A percentile compares a stretch with the other conserved stretches of the same genome.
Conservation (phyloP, 768 basidiomycete genomes). For the Cyclocybe aegerita region DNA sequence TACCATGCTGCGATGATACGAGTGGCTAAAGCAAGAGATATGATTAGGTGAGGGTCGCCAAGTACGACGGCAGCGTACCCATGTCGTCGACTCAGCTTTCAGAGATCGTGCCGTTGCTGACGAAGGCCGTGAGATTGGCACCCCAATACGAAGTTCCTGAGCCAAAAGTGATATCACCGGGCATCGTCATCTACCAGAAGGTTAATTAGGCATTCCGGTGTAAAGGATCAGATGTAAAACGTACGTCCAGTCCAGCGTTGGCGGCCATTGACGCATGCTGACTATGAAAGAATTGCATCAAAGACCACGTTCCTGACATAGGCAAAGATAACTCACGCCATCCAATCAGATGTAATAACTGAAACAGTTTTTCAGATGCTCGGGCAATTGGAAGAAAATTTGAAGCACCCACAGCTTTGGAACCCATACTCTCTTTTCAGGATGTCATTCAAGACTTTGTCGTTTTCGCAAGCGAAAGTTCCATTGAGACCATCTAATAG, state of each 20-base stretch:
- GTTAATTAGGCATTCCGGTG: not conserved
- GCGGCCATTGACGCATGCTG: conserved; percentile 55
- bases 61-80: conserved; percentile 37
- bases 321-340: conserved; percentile 41
- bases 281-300: not conserved
- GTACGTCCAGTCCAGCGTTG: conserved; percentile 62
- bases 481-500: conserved; percentile 61
- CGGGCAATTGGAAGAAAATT: not conserved
- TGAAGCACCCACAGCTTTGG: conserved; percentile 60
- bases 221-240: conserved; percentile 14
- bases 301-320: not conserved
- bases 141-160: conserved; percentile 62
- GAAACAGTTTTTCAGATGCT: not conserved
- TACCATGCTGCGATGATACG: conserved; percentile 78
- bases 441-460: conserved; percentile 69
- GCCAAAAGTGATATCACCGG: conserved; percentile 51
- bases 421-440: conserved; percentile 76
- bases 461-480: conserved; percentile 75
- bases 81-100: conserved; percentile 72
- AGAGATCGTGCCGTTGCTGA: conserved; percentile 74
- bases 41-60: not conserved
- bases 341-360: conserved; percentile 78
- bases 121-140: conserved; percentile 61
- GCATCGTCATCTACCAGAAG: conserved; percentile 71
- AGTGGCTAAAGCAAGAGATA: conserved; percentile 41